These are phyloP conservation scores for Fraxinus platypoda DNA, from an alignment of 305 asterid species.

Conservation along the genomic window DNA sequence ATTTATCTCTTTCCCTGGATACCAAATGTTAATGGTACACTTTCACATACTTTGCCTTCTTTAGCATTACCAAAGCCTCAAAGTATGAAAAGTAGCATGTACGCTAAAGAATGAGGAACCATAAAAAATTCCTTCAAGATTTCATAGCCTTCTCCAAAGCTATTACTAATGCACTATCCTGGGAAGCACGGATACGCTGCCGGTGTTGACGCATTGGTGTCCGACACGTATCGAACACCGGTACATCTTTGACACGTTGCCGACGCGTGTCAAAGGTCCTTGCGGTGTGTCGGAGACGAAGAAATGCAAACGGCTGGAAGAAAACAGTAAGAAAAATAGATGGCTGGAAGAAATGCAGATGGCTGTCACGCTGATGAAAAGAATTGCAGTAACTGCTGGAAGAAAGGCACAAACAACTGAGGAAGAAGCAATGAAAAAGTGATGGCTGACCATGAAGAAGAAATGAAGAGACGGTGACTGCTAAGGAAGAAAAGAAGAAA, in stretches of 20 bases:
- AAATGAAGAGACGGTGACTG: too few species aligned
- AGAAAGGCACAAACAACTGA: too few species aligned
- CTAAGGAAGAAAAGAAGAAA: too few species aligned
- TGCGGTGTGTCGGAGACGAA: not conserved
- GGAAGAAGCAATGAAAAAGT: too few species aligned
- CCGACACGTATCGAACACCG: not conserved
- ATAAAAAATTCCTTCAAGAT: not conserved
- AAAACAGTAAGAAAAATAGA: too few species aligned
- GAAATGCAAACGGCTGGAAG: not conserved
- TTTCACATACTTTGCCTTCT: not conserved
- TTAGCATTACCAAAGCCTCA: conserved; percentile 19
- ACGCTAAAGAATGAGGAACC: not conserved
- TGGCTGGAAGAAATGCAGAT: too few species aligned
- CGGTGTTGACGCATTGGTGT: not conserved
- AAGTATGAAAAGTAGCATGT: not conserved
- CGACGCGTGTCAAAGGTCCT: not conserved
- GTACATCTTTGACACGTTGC: not conserved
- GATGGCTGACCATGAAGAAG: too few species aligned
- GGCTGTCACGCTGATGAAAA: too few species aligned
- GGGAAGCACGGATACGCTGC: not conserved
- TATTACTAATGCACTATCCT: not conserved
- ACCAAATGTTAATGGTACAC: conserved; percentile 11
- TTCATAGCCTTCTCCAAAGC: not conserved
- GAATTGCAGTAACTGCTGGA: too few species aligned
- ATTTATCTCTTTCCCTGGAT: conserved; percentile 4